Conservation (phyloP, 495 filamentous ascomycete genomes). For the Apiosordaria backusii region DNA sequence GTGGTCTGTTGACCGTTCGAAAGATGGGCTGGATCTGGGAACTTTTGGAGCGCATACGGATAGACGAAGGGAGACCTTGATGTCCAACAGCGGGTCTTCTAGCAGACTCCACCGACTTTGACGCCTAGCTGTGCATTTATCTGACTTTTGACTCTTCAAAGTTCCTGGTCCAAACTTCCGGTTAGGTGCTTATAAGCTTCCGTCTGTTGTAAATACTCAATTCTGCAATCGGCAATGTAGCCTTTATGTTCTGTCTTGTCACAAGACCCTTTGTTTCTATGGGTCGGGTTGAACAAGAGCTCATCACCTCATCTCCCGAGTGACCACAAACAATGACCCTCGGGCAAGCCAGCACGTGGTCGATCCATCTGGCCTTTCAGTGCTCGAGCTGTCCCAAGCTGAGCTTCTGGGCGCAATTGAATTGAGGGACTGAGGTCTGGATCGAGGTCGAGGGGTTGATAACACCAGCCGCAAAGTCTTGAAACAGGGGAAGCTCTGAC, state of each 20-base stretch:
- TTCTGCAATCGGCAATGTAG: neutral
- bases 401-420: neutral
- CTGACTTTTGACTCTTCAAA: neutral
- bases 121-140: neutral
- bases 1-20: neutral
- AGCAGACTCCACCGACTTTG: neutral
- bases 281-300: neutral
- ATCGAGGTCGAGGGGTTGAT: neutral
- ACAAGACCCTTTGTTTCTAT: neutral
- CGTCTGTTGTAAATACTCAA: too few relatives aligned
- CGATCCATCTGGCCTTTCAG: neutral
- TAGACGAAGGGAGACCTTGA: neutral
- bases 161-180: too few relatives aligned
- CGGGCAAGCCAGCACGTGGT: neutral
- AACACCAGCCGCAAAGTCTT: neutral
- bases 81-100: neutral
- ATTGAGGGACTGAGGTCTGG: too few relatives aligned
- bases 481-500: neutral
- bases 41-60: neutral
- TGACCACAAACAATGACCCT: neutral
- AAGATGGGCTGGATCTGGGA: neutral
- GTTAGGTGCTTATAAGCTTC: too few relatives aligned
- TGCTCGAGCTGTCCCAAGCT: too few relatives aligned
- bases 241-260: neutral
- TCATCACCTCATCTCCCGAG: neutral